These are phyloP conservation scores for Tarenaya hassleriana DNA, from an alignment of 345 rosid species.

Conservation along the genomic window DNA sequence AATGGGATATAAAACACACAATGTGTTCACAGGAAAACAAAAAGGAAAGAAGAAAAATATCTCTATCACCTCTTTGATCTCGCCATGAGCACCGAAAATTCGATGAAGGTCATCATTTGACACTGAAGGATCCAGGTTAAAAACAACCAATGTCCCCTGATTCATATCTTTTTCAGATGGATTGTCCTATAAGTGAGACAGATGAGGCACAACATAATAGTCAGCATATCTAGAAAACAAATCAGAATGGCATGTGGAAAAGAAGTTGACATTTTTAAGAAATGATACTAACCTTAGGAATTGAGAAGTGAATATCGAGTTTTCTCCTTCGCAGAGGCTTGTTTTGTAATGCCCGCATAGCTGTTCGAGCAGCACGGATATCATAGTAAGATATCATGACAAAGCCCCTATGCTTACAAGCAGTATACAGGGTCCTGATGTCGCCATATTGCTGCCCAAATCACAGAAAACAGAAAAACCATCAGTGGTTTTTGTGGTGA, in stretches of 20 bases:
- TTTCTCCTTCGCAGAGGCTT: conserved; percentile 81
- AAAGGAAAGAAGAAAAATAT: background rate
- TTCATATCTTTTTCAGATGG: conserved; percentile 67
- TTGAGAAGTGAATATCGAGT: conserved; percentile 83
- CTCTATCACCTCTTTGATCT: conserved; percentile 68
- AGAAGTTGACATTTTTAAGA: background rate
- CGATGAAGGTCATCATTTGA: conserved; percentile 74
- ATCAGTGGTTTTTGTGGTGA: conserved; percentile 17
- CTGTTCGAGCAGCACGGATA: conserved; percentile 78
- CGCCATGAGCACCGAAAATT: conserved; percentile 75
- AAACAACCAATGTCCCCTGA: conserved; percentile 75
- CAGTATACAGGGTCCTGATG: conserved; percentile 71
- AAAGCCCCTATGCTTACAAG: conserved; percentile 86
- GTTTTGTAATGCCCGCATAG: conserved; percentile 70
- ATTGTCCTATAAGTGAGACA: conserved; percentile 45
- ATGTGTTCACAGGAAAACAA: background rate
- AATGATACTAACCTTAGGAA: conserved; percentile 51
- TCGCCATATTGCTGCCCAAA: conserved; percentile 71
- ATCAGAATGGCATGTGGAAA: conserved; percentile 4
- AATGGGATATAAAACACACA: background rate
- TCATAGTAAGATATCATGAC: conserved; percentile 89
- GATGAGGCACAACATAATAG: background rate
- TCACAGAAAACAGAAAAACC: conserved; percentile 1
- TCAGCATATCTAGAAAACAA: too few relatives aligned
- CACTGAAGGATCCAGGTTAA: conserved; percentile 75